Percentiles rank a stretch among this genome's conserved stretches.
phyloP scores from a whole-genome alignment of 1,284 basidiomycete species.

The Malassezia globosa region DNA sequence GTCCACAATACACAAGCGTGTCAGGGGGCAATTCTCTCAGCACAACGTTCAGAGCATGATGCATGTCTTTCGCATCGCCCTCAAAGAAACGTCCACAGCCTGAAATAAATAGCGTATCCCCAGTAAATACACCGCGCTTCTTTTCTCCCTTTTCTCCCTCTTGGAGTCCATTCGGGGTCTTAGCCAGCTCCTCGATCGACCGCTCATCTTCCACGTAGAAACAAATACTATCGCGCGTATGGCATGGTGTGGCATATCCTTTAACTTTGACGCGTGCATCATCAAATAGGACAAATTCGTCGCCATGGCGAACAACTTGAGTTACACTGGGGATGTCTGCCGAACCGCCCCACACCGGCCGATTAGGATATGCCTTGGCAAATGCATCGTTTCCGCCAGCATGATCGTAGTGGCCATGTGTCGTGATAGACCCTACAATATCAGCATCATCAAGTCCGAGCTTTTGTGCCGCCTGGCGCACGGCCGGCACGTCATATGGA shows the following conservation, averaged over 20 bases:
- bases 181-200: background rate
- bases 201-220: conserved; percentile 60
- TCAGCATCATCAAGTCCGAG: conserved; percentile 49
- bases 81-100: conserved; percentile 98
- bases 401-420: conserved; percentile 57
- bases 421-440: conserved; percentile 42
- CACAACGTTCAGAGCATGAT: conserved; percentile 62
- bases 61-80: conserved; percentile 76
- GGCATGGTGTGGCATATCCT: conserved; percentile 73
- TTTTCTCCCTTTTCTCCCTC: conserved; percentile 53
- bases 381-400: conserved; percentile 69
- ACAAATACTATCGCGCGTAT: conserved; percentile 92
- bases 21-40: conserved; percentile 60
- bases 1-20: conserved; percentile 78
- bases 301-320: conserved; percentile 54
- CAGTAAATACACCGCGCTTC: conserved; percentile 72
- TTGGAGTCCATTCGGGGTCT: background rate
- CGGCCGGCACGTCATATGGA: conserved; percentile 68
- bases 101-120: conserved; percentile 85
- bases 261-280: conserved; percentile 24
- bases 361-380: conserved; percentile 53
- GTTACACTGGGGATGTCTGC: conserved; percentile 60
- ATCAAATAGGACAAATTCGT: conserved; percentile 23
- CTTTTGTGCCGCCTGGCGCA: conserved; percentile 58
- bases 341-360: conserved; percentile 75